Base-by-base conservation (phyloP, 768 basidiomycete species). In the Kwoniella europaea region DNA sequence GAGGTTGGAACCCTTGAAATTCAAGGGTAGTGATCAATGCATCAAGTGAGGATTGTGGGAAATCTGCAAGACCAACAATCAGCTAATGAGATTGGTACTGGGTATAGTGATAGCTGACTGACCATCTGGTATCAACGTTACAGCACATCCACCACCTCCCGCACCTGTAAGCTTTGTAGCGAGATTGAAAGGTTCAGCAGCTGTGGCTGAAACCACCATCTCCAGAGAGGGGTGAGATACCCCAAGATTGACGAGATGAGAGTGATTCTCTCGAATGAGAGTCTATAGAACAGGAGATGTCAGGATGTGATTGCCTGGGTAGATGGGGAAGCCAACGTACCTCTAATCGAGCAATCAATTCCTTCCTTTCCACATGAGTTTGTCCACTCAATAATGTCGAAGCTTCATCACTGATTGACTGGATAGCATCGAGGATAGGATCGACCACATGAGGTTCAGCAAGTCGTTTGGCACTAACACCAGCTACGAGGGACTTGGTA, bases 71-170 rank as follows among this genome's bases (percentile, higher is more conserved):
- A 35, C 35, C 35, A 35, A 7, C 35, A 35, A 24, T 29, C 41
- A 67, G 22, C 10, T 6, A 4, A 24, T 15, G 22, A 54, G 35
- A 20, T 68, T 22, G 61, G 44, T 43, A 35, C 35, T 35, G 35
- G 35, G 35, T 35, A 42, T 10, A 43, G 10, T 27, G 27, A 24
- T n/a, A 44, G 29, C 18, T 55, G 7, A 85, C 90, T 74, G 75
- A 95, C 96, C 89, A 85, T 98, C 94, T 63, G 97, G 97, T 63
- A 99, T 87, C 44, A 98, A 88, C 13, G 95, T 96, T 41, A 98
- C 93, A 4, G 94, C 91, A 80, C 97, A 98, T n/a, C 97, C 97
- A 27, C 97, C 97, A 52, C 97, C 97, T 41, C 97, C 97, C 9
- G 97, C 96, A 53, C 97, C 97, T 7, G 97, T 99, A 67, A 99